Evolutionary conservation across 106 monocot genomes (phyloP), one percentile per base, ranked within the genome.

Genomic region (Acorus gramineus): DNA sequence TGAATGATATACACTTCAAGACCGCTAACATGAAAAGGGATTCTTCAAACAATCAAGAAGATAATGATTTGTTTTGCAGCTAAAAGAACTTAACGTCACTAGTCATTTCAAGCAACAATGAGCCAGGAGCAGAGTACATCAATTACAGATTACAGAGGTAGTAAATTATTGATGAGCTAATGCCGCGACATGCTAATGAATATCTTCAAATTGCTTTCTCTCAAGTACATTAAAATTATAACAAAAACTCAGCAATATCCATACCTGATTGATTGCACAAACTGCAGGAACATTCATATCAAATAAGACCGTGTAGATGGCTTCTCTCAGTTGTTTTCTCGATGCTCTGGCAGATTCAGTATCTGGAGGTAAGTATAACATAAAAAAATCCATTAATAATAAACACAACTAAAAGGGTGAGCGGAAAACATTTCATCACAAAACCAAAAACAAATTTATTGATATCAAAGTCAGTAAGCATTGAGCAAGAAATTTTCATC

Each of bases 241-340:
- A 60, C 28, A 3, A 47, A 61, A 46, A 11, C 3, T 13, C 46
- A 46, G 46, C 28, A 46, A 69, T 42, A 14, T 52, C 50, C 59
- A 43, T 77, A 93, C 95, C 76, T 95, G 95, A 81, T 90, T 82
- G 73, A 95, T 73, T 28, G 87, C 87, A 77, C 95, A 95, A 79
- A 95, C 79, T 71, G 90, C 80, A 65, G 90, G 95, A 47, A 74
- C 95, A 82, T 87, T 90, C 82, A 95, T 80, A 69, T 95, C 87
- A 82, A 90, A 87, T 3, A 95, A 80, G 50, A 90, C 95, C 3
- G 95, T 71, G 48, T 76, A 72, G 55, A 95, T 73, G 13, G 87
- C 64, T 45, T 90, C 86, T 73, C 71, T 82, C 61, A 90, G 73
- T 71, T 95, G 89, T 63, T 60, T 84, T 57, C 95, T 81, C 55